Percentiles rank a stretch among this genome's conserved stretches.
Evolutionary conservation across 176 grass and related monocot species (phyloP).

Genomic region (Avena sativa): DNA sequence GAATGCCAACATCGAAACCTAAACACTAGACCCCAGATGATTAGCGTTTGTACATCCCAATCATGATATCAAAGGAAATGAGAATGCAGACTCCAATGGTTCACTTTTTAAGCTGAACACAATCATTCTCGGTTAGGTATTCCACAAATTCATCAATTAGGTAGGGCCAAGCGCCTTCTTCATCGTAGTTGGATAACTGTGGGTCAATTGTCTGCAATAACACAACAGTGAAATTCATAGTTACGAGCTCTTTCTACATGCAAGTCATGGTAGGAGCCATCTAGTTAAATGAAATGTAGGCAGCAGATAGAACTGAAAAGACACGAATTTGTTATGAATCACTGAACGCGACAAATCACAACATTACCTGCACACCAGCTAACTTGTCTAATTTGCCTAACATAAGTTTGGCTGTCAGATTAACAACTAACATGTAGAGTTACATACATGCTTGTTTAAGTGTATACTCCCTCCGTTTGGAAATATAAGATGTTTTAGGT

Average conservation of each 20-base stretch:
- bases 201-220: constrained; percentile 78
- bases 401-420: constrained; percentile 12
- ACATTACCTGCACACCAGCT: neutral
- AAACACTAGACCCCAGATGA: constrained; percentile 31
- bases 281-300: neutral
- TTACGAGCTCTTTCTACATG: neutral
- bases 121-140: constrained; percentile 82
- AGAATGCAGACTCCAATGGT: constrained; percentile 1
- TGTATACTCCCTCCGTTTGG: neutral
- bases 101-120: constrained; percentile 66
- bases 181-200: constrained; percentile 89
- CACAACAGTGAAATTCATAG: neutral
- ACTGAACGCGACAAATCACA: constrained; percentile 12
- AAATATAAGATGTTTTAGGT: no score
- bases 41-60: constrained; percentile 56
- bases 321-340: constrained; percentile 3
- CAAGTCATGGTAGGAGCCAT: neutral
- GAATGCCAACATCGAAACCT: constrained; percentile 32
- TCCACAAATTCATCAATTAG: constrained; percentile 99
- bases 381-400: constrained; percentile 6
- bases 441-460: neutral
- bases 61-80: constrained; percentile 41
- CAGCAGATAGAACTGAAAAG: constrained; percentile 3
- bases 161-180: constrained; percentile 98
- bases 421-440: neutral